Evolutionary conservation across 2,329 filamentous ascomycete genomes (phyloP).

Genomic region (Davidsoniella virescens): DNA sequence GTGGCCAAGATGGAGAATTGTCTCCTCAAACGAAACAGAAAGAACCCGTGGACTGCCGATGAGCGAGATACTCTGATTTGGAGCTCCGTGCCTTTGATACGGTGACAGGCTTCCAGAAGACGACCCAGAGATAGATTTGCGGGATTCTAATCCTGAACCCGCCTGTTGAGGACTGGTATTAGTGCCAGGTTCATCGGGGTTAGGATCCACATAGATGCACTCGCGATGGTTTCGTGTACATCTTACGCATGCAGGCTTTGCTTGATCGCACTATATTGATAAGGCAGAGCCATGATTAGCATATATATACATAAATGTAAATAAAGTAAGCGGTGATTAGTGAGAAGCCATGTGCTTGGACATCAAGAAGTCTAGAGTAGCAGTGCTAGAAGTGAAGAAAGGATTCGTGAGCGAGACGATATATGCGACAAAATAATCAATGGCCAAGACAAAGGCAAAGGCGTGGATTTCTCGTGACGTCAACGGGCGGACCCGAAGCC

Average conservation of each 20-base stretch:
- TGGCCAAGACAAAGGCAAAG: neutral
- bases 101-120: neutral
- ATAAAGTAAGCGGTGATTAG: neutral
- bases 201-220: conserved; percentile 12
- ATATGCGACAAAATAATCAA: neutral
- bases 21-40: conserved; percentile 8
- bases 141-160: neutral
- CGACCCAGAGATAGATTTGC: neutral
- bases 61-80: neutral
- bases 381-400: neutral
- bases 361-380: neutral
- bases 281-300: no score
- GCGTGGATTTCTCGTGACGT: neutral
- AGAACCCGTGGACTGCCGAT: conserved; percentile 2
- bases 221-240: conserved; percentile 14
- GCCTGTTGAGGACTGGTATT: neutral
- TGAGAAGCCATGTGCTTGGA: neutral
- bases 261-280: conserved; percentile 15
- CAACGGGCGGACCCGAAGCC: neutral
- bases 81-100: neutral
- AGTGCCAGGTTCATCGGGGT: neutral
- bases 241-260: conserved; percentile 15
- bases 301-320: neutral
- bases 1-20: conserved; percentile 6
- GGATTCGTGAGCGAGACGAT: neutral